Percentiles rank a stretch among this genome's conserved stretches.
Evolutionary conservation across 2,329 filamentous ascomycete species (phyloP).

Genomic region (Colletotrichum agaves): DNA sequence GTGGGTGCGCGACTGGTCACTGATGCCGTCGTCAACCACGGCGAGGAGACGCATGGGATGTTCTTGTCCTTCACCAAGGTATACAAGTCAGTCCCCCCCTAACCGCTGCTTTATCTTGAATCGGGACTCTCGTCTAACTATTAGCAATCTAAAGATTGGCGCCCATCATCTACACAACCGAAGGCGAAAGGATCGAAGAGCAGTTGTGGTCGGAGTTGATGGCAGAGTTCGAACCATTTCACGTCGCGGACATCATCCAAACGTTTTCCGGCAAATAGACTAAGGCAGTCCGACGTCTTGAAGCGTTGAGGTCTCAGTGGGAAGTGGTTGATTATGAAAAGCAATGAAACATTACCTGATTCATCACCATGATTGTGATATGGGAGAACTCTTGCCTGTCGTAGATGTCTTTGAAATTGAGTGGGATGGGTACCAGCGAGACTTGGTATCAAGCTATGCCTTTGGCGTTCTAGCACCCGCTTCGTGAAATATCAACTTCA

Average conservation of each 20-base stretch:
- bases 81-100: background rate
- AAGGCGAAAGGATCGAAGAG: background rate
- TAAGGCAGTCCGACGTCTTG: background rate
- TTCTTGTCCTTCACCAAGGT: background rate
- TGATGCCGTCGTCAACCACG: constrained; percentile 56
- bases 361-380: background rate
- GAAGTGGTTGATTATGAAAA: background rate
- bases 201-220: background rate
- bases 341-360: background rate
- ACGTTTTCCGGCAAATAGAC: background rate
- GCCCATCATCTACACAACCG: background rate
- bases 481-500: background rate
- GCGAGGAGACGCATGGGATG: constrained; percentile 57
- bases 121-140: background rate
- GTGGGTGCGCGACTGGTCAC: constrained; percentile 56
- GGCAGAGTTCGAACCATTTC: background rate
- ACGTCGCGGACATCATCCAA: background rate
- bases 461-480: too few relatives aligned
- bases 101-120: background rate
- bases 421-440: too few relatives aligned
- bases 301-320: background rate
- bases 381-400: background rate
- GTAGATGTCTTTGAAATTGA: background rate
- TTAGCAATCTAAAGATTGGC: background rate
- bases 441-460: too few relatives aligned